phyloP scores from a whole-genome alignment of 495 filamentous ascomycete genomes.

The Thermochaetoides thermophila region DNA sequence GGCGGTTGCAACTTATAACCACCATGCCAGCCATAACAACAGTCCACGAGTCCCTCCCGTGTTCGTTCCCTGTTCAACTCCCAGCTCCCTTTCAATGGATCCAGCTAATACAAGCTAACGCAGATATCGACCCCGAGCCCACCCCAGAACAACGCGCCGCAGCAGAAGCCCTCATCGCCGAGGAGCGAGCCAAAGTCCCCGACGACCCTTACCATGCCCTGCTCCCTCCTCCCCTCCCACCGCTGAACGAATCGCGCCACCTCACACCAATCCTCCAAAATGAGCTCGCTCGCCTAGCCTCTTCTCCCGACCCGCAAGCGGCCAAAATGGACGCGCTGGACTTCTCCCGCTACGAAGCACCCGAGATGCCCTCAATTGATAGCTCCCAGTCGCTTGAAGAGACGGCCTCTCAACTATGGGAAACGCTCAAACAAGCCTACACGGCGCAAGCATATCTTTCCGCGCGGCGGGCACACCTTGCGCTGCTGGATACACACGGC shows the following conservation, averaged over 20 bases:
- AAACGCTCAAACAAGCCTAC: constrained; percentile 37
- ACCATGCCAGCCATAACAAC: constrained; percentile 55
- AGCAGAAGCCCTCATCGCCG: constrained; percentile 48
- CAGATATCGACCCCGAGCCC: constrained; percentile 59
- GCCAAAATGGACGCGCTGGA: constrained; percentile 55
- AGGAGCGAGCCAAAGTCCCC: constrained; percentile 40
- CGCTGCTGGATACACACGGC: constrained; percentile 62
- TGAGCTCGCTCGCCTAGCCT: constrained; percentile 36
- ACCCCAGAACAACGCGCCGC: constrained; percentile 40
- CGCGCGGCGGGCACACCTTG: constrained; percentile 50
- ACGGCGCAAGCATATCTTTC: constrained; percentile 50
- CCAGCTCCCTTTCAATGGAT: constrained; percentile 1
- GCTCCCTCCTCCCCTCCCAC: constrained; percentile 21
- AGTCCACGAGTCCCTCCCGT: constrained; percentile 73
- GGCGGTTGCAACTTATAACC: too few relatives aligned
- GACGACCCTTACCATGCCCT: constrained; percentile 27
- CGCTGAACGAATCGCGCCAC: constrained; percentile 7
- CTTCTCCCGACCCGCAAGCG: constrained; percentile 2
- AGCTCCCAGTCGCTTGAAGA: constrained; percentile 2
- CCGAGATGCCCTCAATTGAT: constrained; percentile 14
- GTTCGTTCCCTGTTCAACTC: constrained; percentile 29
- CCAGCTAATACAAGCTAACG: constrained; percentile 9
- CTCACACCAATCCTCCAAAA: constrained; percentile 48
- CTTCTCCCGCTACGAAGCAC: constrained; percentile 65
- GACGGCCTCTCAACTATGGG: neutral